Conservation (phyloP, 2,329 filamentous ascomycete species). For the Aspergillus brasiliensis region DNA sequence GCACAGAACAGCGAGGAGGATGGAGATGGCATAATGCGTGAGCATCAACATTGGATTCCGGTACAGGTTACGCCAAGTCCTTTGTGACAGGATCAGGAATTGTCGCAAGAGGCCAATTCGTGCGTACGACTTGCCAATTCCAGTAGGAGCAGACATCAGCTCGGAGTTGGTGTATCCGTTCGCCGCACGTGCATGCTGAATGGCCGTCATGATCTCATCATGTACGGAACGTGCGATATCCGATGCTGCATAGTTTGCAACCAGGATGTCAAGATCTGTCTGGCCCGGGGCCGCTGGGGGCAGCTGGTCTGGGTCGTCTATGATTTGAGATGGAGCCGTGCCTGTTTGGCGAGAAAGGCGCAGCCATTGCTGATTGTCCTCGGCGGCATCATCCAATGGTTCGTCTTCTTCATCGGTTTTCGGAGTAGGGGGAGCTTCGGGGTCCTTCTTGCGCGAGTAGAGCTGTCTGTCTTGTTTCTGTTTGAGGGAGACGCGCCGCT, state of each 20-base stretch:
- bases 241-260: slow-evolving; percentile 74
- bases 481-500: slow-evolving; percentile 77
- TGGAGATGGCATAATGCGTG: slow-evolving; percentile 96
- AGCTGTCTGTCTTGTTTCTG: slow-evolving; percentile 86
- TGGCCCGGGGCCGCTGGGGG: slow-evolving; percentile 62
- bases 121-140: slow-evolving; percentile 76
- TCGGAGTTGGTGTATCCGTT: slow-evolving; percentile 67
- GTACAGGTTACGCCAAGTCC: slow-evolving; percentile 97
- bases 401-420: slow-evolving; percentile 64
- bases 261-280: slow-evolving; percentile 80
- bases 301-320: slow-evolving; percentile 69
- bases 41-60: slow-evolving; percentile 98
- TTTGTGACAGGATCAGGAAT: slow-evolving; percentile 83
- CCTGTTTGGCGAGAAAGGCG: slow-evolving; percentile 58
- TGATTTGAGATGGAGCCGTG: slow-evolving; percentile 59
- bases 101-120: slow-evolving; percentile 79
- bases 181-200: slow-evolving; percentile 64
- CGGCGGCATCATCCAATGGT: slow-evolving; percentile 51
- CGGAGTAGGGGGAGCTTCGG: slow-evolving; percentile 60
- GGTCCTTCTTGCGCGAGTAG: slow-evolving; percentile 77
- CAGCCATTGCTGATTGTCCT: slow-evolving; percentile 61
- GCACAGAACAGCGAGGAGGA: slow-evolving; percentile 88
- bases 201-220: slow-evolving; percentile 75
- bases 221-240: slow-evolving; percentile 73
- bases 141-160: slow-evolving; percentile 47